Percentiles rank a stretch among this genome's conserved stretches.
These are phyloP conservation scores for Wickerhamomyces bovis DNA, from an alignment of 805 yeast genomes.

Conservation along the genomic window DNA sequence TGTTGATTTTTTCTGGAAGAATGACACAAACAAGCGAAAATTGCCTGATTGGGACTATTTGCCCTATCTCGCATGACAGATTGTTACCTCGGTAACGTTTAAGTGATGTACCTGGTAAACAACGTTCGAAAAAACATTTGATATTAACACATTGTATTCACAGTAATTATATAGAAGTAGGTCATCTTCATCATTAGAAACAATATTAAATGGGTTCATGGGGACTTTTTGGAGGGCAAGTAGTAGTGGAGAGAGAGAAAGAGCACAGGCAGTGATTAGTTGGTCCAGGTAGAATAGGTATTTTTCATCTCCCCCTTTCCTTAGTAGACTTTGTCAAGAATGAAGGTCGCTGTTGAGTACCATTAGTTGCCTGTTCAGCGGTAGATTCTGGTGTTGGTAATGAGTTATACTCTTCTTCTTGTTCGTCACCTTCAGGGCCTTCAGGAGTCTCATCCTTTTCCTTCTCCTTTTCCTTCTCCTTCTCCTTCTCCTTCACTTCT, in stretches of 20 bases:
- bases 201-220: neutral
- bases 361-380: slow-evolving; percentile 1
- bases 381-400: slow-evolving; percentile 25
- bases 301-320: neutral
- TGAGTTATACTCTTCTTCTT: slow-evolving; percentile 13
- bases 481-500: neutral
- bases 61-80: neutral
- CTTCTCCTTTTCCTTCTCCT: neutral
- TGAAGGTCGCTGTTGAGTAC: neutral
- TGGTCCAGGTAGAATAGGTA: too few relatives aligned
- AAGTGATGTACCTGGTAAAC: too few relatives aligned
- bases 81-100: neutral
- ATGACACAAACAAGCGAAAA: neutral
- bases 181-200: neutral
- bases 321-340: neutral
- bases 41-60: neutral
- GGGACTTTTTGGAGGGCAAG: neutral
- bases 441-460: neutral
- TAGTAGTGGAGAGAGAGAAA: neutral
- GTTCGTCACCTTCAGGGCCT: neutral
- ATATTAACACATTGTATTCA: neutral
- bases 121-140: too few relatives aligned
- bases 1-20: neutral
- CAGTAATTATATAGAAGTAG: neutral
- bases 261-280: neutral